A percentile compares a stretch with the other conserved stretches of the same genome.
Evolutionary conservation across 78 protist genomes (phyloP).

Genomic region (Chrysochromulina parva): DNA sequence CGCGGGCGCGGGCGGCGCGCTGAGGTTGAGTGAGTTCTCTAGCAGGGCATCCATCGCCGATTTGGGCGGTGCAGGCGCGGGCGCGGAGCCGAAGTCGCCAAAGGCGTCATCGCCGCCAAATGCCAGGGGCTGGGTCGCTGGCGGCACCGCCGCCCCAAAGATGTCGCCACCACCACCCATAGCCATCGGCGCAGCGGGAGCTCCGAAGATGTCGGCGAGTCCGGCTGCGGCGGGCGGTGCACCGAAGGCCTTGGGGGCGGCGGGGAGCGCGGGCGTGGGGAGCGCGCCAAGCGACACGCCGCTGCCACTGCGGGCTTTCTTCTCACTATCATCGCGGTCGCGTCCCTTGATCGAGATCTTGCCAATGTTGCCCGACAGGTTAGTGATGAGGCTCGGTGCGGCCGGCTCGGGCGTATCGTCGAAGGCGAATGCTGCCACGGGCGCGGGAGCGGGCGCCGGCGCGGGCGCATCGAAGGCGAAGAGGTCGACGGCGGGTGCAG

Average conservation of each 20-base stretch:
- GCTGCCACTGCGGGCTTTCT: background rate
- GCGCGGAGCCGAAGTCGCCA: slow-evolving; percentile 10
- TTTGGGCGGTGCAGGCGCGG: background rate
- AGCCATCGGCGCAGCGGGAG: background rate
- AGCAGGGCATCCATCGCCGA: background rate
- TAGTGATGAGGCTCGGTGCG: too few species aligned
- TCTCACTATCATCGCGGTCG: background rate
- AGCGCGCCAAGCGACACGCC: background rate
- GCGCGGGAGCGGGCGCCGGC: background rate
- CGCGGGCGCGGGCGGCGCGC: background rate
- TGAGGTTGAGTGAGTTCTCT: background rate
- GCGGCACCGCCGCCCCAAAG: background rate
- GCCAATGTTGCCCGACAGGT: background rate
- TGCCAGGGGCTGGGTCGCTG: background rate
- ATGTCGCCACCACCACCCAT: background rate
- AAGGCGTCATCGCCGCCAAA: background rate
- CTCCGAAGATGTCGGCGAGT: background rate
- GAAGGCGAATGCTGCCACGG: background rate
- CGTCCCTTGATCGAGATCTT: background rate
- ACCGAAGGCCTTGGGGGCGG: background rate
- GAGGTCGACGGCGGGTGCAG: background rate
- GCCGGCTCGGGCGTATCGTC: too few species aligned
- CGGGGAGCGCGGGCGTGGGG: background rate
- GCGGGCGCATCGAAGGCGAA: background rate
- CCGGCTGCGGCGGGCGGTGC: background rate